Conservation (phyloP, 106 monocot genomes). For the Dactylorhiza incarnata region DNA sequence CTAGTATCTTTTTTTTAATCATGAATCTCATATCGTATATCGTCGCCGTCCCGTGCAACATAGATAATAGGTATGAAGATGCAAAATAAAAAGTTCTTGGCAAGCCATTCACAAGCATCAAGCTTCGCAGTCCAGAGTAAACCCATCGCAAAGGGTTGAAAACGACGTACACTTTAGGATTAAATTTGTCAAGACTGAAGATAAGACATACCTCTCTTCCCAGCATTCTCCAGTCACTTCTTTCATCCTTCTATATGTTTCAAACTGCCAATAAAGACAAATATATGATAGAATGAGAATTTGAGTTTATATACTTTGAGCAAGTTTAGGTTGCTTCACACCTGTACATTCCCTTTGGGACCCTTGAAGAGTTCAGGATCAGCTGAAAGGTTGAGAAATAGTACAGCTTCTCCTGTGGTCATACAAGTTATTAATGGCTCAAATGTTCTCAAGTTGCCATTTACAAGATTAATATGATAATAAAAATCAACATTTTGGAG, state of each 20-base stretch:
- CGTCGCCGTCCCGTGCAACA: too few relatives aligned
- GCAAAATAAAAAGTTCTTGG: neutral
- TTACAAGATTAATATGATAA: too few relatives aligned
- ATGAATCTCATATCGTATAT: too few relatives aligned
- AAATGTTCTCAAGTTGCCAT: too few relatives aligned
- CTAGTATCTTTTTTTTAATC: too few relatives aligned
- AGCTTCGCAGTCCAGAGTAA: neutral
- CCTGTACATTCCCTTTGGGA: conserved; percentile 84
- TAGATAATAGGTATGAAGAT: too few relatives aligned
- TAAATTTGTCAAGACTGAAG: neutral
- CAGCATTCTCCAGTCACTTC: conserved; percentile 77
- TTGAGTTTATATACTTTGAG: conserved; percentile 6
- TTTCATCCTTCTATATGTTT: conserved; percentile 90
- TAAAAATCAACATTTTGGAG: too few relatives aligned
- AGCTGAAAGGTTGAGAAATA: conserved; percentile 78
- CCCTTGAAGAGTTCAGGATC: conserved; percentile 86
- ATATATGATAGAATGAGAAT: neutral
- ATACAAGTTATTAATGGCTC: neutral
- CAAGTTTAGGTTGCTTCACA: conserved; percentile 12
- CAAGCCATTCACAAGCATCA: neutral
- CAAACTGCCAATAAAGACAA: conserved; percentile 40
- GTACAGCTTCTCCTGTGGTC: conserved; percentile 71
- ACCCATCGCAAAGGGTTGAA: neutral
- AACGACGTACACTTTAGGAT: neutral
- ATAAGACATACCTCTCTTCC: conserved; percentile 59